Evolutionary conservation across 1,284 basidiomycete species (phyloP).

Genomic region (Trichosporon ovoides): DNA sequence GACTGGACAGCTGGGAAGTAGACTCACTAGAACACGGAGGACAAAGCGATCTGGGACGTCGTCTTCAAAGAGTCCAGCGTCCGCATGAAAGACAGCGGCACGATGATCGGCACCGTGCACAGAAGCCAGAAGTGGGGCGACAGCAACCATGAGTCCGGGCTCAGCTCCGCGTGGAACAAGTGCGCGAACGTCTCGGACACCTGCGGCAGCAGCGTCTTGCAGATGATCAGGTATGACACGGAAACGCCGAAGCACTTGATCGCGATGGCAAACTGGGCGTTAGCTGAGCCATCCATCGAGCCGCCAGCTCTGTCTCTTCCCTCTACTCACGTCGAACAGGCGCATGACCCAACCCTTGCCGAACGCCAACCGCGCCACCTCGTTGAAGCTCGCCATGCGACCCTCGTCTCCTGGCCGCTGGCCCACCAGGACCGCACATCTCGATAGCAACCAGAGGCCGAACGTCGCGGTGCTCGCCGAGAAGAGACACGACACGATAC

Average conservation of each 20-base stretch:
- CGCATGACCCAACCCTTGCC: slow-evolving; percentile 47
- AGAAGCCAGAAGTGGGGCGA: slow-evolving; percentile 79
- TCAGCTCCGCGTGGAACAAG: slow-evolving; percentile 55
- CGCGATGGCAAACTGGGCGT: slow-evolving; percentile 91
- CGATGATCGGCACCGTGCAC: slow-evolving; percentile 72
- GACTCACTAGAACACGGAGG: slow-evolving; percentile 58
- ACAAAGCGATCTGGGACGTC: slow-evolving; percentile 49
- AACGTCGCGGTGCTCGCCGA: slow-evolving; percentile 76
- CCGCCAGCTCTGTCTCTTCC: no score
- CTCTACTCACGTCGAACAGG: slow-evolving; percentile 42
- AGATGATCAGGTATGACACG: slow-evolving; percentile 90
- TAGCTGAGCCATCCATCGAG: no score
- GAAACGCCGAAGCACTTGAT: slow-evolving; percentile 96
- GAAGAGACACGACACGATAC: slow-evolving; percentile 79
- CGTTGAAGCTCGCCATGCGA: slow-evolving; percentile 74
- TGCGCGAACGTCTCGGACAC: slow-evolving; percentile 81
- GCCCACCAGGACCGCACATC: slow-evolving; percentile 71
- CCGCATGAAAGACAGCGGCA: slow-evolving; percentile 81
- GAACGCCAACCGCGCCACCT: slow-evolving; percentile 79
- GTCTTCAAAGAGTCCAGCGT: slow-evolving; percentile 61
- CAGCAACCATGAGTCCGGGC: slow-evolving; percentile 58
- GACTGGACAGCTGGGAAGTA: slow-evolving; percentile 37
- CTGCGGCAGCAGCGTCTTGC: slow-evolving; percentile 85
- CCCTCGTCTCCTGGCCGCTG: slow-evolving; percentile 48
- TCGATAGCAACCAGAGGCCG: slow-evolving; percentile 81